These are phyloP conservation scores for Capronia coronata DNA, from an alignment of 2,329 filamentous ascomycete genomes.

Conservation along the genomic window DNA sequence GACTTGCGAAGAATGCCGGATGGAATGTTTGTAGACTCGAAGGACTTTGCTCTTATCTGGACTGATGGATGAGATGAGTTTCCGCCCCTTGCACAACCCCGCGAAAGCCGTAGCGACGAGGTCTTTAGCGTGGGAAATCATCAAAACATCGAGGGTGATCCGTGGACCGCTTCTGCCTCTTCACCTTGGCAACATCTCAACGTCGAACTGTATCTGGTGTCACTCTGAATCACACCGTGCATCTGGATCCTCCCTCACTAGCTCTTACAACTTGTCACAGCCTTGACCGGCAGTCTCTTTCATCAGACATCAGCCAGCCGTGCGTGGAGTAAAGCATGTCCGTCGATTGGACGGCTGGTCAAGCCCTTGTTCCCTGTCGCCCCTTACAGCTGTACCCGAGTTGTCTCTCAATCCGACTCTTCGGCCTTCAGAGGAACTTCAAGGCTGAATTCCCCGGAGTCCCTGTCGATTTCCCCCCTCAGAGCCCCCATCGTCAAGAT, in stretches of 20 bases:
- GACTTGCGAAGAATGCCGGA: not conserved
- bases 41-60: not conserved
- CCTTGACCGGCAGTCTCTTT: too few relatives aligned
- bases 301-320: too few relatives aligned
- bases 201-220: not conserved
- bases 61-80: not conserved
- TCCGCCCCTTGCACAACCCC: not conserved
- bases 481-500: constrained; percentile 41
- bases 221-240: not conserved
- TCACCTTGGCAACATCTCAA: not conserved
- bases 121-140: not conserved
- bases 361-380: too few relatives aligned
- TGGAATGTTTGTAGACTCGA: not conserved
- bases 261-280: too few relatives aligned
- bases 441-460: constrained; percentile 18
- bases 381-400: not conserved
- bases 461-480: constrained; percentile 37
- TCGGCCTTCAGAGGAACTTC: constrained; percentile 13
- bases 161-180: not conserved
- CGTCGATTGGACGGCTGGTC: too few relatives aligned
- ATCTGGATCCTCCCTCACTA: not conserved
- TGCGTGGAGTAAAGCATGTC: too few relatives aligned
- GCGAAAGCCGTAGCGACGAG: not conserved
- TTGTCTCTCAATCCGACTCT: not conserved
- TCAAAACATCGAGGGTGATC: too few relatives aligned